A percentile compares a stretch with the other conserved stretches of the same genome.
phyloP scores from a whole-genome alignment of 176 grass and related monocot genomes.

The Eremochloa ophiuroides region DNA sequence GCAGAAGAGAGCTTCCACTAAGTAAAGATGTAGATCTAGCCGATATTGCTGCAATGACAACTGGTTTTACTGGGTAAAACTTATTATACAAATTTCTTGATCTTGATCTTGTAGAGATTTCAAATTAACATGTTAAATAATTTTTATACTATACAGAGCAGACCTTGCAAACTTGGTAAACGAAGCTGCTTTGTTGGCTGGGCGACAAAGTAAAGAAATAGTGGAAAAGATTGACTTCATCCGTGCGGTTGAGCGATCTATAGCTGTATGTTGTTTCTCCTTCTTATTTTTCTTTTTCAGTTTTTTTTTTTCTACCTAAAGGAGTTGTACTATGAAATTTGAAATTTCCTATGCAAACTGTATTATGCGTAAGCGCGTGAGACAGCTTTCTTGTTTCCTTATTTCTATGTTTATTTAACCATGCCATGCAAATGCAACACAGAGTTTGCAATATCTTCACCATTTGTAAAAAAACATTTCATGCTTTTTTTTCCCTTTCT shows the following conservation, averaged over 20 bases:
- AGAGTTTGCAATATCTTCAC: neutral
- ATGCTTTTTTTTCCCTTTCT: neutral
- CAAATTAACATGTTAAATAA: conserved; percentile 22
- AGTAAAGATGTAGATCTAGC: conserved; percentile 83
- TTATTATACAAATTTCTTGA: conserved; percentile 2
- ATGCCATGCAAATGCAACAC: conserved; percentile 9
- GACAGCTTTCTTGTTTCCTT: neutral
- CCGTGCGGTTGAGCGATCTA: conserved; percentile 90
- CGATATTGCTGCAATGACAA: conserved; percentile 96
- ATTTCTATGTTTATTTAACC: conserved; percentile 18
- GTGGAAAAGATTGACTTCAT: conserved; percentile 99
- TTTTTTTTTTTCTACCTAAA: conserved; percentile 6
- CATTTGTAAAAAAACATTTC: neutral
- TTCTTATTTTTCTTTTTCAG: neutral
- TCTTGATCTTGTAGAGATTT: conserved; percentile 9
- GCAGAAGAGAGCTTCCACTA: conserved; percentile 88
- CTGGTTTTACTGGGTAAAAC: conserved; percentile 94
- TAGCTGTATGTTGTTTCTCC: conserved; percentile 81
- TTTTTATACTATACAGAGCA: conserved; percentile 68
- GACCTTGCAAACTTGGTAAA: conserved; percentile 99
- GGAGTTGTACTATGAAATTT: neutral
- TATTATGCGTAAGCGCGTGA: neutral
- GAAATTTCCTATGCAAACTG: neutral
- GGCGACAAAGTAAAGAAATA: conserved; percentile 79
- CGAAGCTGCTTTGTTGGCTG: conserved; percentile 97